Evolutionary conservation across 148 eudicot genomes (phyloP), one percentile per base, ranked within the genome.

Genomic region (Rhododendron ovatum): DNA sequence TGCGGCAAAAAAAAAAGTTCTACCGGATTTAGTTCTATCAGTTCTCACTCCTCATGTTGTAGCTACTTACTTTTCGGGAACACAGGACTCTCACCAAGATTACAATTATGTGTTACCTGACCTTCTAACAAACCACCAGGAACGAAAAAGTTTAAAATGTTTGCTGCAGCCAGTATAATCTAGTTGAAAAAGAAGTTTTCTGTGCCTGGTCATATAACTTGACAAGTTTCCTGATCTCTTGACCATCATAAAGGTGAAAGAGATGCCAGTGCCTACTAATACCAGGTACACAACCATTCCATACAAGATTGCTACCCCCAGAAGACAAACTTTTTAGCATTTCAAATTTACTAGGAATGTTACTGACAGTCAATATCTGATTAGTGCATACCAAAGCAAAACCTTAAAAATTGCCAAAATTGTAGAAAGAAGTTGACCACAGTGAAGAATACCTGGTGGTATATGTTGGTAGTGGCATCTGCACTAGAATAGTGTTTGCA

Each of bases 381-480:
- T 13, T 67, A 48, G 55, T 10, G 48, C 20, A 15, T 3, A 17
- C 37, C 26, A 67, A 13, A 63, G 28, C 41, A 67, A 30, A 33
- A 33, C 51, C 59, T 22, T 30, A 28, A 22, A 47, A 50, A 3
- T 43, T 86, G 67, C 22, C 20, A 30, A 35, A 59, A 3, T 48
- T 41, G 15, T 43, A 83, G 45, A 83, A 7, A 59, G 45, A 41
- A 77, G 80, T 78, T 59, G 51, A 78, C 51, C 2, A 2, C 51
- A 61, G 20, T n/a, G 18, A 86, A 84, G 45, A n/a, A 48, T 87
- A 95, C 98, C 99, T 96, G 82, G 92, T 80, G 35, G 99, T 96
- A 85, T 91, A 91, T 83, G 88, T 80, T 82, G 98, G 98, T 85
- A 96, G 84, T 65, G 99, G 97, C 99, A 95, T 94, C 85, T 94